Conservation (phyloP, 371 early-diverging fungal species). For the Syncephalis fuscata region DNA sequence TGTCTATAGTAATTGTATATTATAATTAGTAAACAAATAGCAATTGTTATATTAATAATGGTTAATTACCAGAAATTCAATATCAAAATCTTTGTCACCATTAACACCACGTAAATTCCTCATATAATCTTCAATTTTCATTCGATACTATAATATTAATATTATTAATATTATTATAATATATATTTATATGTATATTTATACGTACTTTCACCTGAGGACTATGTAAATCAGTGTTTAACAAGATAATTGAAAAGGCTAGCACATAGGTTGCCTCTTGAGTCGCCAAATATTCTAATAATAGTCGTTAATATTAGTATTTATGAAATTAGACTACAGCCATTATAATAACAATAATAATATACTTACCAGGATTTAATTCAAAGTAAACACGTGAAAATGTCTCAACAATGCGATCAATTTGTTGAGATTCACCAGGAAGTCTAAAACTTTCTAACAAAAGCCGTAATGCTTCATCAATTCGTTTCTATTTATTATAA, state of each 20-base stretch:
- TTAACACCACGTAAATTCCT: conserved; percentile 68
- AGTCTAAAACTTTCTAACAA: conserved; percentile 76
- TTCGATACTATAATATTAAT: conserved; percentile 10
- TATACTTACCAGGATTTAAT: conserved; percentile 17
- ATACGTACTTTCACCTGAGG: conserved; percentile 49
- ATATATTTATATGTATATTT: neutral
- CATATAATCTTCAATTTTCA: conserved; percentile 72
- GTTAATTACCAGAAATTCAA: conserved; percentile 41
- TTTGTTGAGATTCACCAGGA: conserved; percentile 90
- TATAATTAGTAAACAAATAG: neutral
- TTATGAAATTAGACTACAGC: too few relatives aligned
- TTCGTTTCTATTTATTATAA: conserved; percentile 26
- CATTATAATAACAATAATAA: neutral
- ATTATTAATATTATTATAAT: neutral
- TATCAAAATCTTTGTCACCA: conserved; percentile 44
- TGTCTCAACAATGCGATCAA: conserved; percentile 75
- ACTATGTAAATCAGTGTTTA: conserved; percentile 93
- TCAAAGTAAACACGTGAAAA: conserved; percentile 69
- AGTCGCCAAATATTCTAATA: conserved; percentile 30
- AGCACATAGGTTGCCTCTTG: conserved; percentile 64
- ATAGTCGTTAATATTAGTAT: neutral
- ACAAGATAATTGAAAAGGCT: conserved; percentile 76
- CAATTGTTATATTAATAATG: neutral
- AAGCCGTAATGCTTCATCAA: conserved; percentile 76
- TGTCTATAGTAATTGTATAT: conserved; percentile 7